phyloP scores from a whole-genome alignment of 208 protist genomes.

The Acanthamoeba healyi region DNA sequence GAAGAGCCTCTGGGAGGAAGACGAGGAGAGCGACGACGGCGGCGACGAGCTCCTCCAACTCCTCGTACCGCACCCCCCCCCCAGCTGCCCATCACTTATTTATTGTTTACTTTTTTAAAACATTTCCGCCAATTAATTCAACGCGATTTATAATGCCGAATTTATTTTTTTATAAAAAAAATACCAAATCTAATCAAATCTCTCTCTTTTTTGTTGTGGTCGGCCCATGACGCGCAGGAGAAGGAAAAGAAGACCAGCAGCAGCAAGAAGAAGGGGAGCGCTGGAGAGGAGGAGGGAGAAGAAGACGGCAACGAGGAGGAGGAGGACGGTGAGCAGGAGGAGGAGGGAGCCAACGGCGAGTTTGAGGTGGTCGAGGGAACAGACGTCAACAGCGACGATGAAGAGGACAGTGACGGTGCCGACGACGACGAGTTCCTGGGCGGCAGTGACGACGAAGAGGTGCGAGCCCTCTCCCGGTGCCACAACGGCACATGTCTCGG shows the following conservation, averaged over 20 bases:
- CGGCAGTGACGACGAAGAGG: constrained; percentile 72
- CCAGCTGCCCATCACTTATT: not conserved
- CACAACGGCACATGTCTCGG: too few species aligned
- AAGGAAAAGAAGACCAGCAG: constrained; percentile 48
- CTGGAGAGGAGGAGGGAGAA: constrained; percentile 80
- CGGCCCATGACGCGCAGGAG: not conserved
- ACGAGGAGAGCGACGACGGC: not conserved
- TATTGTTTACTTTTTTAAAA: not conserved
- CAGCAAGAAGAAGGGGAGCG: constrained; percentile 48
- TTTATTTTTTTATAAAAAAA: too few species aligned
- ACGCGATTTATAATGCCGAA: too few species aligned
- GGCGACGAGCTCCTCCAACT: not conserved
- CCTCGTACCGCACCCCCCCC: not conserved
- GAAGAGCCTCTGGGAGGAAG: not conserved
- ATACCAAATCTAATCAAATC: constrained; percentile 62
- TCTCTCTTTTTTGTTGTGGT: constrained; percentile 59
- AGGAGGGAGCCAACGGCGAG: constrained; percentile 68
- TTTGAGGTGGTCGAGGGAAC: constrained; percentile 73
- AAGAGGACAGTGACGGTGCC: constrained; percentile 67
- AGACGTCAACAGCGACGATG: not conserved
- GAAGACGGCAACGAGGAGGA: constrained; percentile 72
- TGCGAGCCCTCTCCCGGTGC: too few species aligned
- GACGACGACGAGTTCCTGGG: constrained; percentile 73
- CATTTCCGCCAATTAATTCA: too few species aligned
- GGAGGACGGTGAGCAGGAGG: constrained; percentile 71